phyloP scores from a whole-genome alignment of 306 rosid genomes.

The Senna siamea region DNA sequence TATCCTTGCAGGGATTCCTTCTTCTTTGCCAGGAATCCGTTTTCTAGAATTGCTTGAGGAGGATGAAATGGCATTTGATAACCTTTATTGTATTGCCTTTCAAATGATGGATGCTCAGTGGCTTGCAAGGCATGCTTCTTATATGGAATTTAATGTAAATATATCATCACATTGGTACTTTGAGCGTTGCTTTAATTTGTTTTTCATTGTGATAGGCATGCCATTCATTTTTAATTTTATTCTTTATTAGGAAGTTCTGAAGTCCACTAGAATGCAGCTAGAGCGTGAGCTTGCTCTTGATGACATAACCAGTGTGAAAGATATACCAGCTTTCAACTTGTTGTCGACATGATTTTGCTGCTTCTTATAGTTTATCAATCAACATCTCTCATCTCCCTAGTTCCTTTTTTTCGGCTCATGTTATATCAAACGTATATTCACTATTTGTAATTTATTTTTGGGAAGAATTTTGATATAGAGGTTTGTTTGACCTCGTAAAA shows the following conservation, averaged over 20 bases:
- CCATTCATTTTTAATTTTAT: neutral
- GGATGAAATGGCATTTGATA: conserved; percentile 91
- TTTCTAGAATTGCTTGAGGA: conserved; percentile 68
- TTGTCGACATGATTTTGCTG: conserved; percentile 54
- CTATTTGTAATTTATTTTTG: conserved; percentile 20
- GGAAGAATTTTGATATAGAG: too few relatives aligned
- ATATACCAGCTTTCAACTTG: conserved; percentile 84
- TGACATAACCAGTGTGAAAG: conserved; percentile 69
- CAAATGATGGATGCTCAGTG: conserved; percentile 97
- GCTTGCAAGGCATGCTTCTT: conserved; percentile 92
- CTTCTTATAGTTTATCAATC: neutral
- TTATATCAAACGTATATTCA: conserved; percentile 34
- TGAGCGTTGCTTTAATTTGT: conserved; percentile 15
- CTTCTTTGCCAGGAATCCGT: conserved; percentile 63
- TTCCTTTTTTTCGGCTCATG: neutral
- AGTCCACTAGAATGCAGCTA: conserved; percentile 79
- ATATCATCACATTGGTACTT: neutral
- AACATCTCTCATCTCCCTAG: neutral
- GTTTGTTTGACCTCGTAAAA: too few relatives aligned
- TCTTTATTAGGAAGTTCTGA: conserved; percentile 72
- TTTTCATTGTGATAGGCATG: neutral
- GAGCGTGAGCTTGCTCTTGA: conserved; percentile 97
- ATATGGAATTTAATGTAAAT: conserved; percentile 92
- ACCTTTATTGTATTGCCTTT: conserved; percentile 79
- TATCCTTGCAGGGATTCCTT: conserved; percentile 63